Percentiles rank a stretch among this genome's conserved stretches.
These are phyloP conservation scores for Phycomyces blakesleeanus DNA, from an alignment of 192 early-diverging fungal genomes.

Conservation along the genomic window DNA sequence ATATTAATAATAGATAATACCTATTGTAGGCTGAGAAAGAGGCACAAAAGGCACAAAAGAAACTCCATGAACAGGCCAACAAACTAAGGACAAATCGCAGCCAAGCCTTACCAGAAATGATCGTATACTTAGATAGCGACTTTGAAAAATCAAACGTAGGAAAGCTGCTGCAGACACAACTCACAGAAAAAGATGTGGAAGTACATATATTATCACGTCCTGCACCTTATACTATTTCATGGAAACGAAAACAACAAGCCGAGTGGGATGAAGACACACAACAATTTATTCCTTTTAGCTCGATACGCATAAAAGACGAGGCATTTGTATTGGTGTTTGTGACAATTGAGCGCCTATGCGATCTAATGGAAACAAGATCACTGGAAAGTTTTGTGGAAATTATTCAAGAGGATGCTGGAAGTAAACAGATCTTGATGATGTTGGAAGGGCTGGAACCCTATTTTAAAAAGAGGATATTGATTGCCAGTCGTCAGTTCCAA, in stretches of 20 bases:
- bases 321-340: constrained; percentile 24
- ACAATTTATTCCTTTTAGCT: constrained; percentile 18
- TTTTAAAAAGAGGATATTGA: constrained; percentile 23
- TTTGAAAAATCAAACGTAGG: constrained; percentile 31
- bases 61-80: constrained; percentile 33
- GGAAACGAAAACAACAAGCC: constrained; percentile 28
- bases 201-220: neutral
- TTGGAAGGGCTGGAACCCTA: constrained; percentile 37
- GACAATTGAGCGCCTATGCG: constrained; percentile 18
- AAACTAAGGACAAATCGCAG: constrained; percentile 23
- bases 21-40: constrained; percentile 15
- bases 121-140: constrained; percentile 35
- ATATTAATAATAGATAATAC: neutral
- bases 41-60: constrained; percentile 22
- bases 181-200: constrained; percentile 8
- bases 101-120: constrained; percentile 39
- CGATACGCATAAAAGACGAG: constrained; percentile 25
- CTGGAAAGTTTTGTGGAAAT: constrained; percentile 19
- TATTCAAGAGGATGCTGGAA: constrained; percentile 10
- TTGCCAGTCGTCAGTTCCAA: constrained; percentile 19
- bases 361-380: constrained; percentile 5
- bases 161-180: constrained; percentile 11
- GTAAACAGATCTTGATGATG: constrained; percentile 36
- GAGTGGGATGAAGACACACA: constrained; percentile 34
- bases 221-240: constrained; percentile 28